These are phyloP conservation scores for Primulina eburnea DNA, from an alignment of 257 asterid species.

Conservation along the genomic window DNA sequence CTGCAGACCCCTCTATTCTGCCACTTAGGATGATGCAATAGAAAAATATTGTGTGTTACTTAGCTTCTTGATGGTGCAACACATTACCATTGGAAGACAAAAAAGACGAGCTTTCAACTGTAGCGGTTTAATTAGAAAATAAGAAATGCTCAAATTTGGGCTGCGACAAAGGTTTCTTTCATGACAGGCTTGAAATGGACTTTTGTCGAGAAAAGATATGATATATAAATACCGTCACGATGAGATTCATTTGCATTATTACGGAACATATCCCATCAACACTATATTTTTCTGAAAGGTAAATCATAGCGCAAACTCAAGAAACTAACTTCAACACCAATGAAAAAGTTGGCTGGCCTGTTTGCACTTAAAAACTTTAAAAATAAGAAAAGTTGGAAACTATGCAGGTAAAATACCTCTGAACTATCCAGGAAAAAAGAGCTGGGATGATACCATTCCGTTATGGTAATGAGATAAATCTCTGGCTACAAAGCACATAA, in stretches of 20 bases:
- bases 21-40: not conserved
- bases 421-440: constrained; percentile 13
- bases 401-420: constrained; percentile 25
- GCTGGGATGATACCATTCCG: constrained; percentile 17
- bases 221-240: constrained; percentile 27
- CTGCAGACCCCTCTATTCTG: not conserved
- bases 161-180: constrained; percentile 20
- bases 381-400: not conserved
- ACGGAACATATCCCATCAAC: constrained; percentile 28
- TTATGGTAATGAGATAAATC: not conserved
- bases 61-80: constrained; percentile 22
- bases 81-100: constrained; percentile 14
- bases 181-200: constrained; percentile 28
- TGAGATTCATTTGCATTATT: constrained; percentile 42
- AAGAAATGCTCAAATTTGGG: constrained; percentile 22
- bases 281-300: not conserved
- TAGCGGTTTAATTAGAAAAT: constrained; percentile 21
- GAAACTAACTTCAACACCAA: not conserved
- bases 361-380: not conserved
- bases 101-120: constrained; percentile 23
- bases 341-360: not conserved
- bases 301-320: constrained; percentile 23
- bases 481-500: constrained; percentile 30
- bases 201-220: constrained; percentile 30
- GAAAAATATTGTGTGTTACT: too few species aligned